Base-by-base conservation (phyloP, 176 grass and related monocot species). In the Aegilops tauschii region DNA sequence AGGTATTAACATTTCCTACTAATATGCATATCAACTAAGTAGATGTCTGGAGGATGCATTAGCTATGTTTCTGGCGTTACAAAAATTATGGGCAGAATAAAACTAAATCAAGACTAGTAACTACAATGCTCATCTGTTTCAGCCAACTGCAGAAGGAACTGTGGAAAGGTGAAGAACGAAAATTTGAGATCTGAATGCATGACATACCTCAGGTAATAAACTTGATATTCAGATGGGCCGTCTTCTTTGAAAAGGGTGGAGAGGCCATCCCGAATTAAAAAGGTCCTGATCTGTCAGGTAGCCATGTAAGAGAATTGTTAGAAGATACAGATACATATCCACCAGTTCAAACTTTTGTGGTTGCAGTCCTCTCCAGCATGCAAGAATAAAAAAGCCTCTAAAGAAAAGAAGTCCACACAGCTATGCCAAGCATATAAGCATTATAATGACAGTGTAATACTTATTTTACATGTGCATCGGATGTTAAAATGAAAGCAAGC, bases 201-300 rank as follows among this genome's bases (percentile, higher is more conserved):
- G 29, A 54, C 84, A 84, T 89, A 92, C 96, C 88, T 95, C 73
- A 95, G 72, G 84, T 95, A 98, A 85, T 98, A 98, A 88, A 86
- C 76, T 86, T 35, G 90, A 90, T 98, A 98, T 21, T 88, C 88
- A 35, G 86, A 87, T 3, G 88, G 90, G n/a, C 91, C 90, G 42
- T 98, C 93, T 85, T 95, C 42, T 14, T 49, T 91, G 81, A 98
- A 95, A 81, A 98, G 90, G 39, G 65, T 88, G 23, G 93, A 87
- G 69, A 98, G 82, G 27, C 69, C 69, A 73, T 25, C 18, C 36
- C 35, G 20, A 42, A 73, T 42, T 73, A 73, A 44, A 73, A 73
- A 42, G 4, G 69, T 73, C 69, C 69, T 42, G 8, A 42, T 42
- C 69, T 73, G 69, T 73, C 69, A 42, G 37, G 4, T 73, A 44